Evolutionary conservation across 2,329 filamentous ascomycete genomes (phyloP), one percentile per base, ranked within the genome.

Genomic region (Trichoderma atrobrunneum): DNA sequence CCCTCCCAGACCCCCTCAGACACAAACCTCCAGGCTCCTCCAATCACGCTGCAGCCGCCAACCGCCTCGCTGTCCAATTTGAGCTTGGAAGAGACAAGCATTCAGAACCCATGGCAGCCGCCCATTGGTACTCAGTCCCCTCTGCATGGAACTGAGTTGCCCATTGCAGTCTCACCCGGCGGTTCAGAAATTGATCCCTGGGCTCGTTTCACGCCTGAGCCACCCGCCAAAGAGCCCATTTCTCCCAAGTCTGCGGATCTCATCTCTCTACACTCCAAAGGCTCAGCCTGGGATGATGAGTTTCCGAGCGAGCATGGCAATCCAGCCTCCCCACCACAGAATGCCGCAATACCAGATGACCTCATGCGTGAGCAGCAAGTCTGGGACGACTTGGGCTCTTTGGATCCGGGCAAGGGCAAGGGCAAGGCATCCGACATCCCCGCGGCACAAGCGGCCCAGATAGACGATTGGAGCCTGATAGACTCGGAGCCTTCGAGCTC

Each of bases 401-500:
- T 77, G 6, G 80, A 80, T 28, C 86, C 86, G 72, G 84, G 81
- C 1, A 87, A 86, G 70, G 80, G 76, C 3, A 82, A 79, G 28
- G 80, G 80, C 1, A 72, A 67, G 36, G 62, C 32, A n/a, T 21
- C 56, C 18, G 71, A 71, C 16, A 60, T 70, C 14, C n/a, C 75
- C 5, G 73, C 76, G 1, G 67, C 61, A 1, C 73, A 78, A n/a
- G 32, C 75, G 30, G 68, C 73, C 12, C 76, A 74, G 14, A 64
- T 80, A 8, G 84, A 87, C 7, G 86, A 85, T 51, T 88, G 87
- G 87, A 87, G 85, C 69, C 72, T 88, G 69, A 84, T 88, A 62
- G 87, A 88, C 51, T 76, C 81, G 24, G 85, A 84, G 26, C 76
- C 81, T 10, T 75, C 76, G 6, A 75, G 73, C 10, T 59, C 69